Evolutionary conservation across 768 basidiomycete species (phyloP).

Genomic region (Boletus speciosus): DNA sequence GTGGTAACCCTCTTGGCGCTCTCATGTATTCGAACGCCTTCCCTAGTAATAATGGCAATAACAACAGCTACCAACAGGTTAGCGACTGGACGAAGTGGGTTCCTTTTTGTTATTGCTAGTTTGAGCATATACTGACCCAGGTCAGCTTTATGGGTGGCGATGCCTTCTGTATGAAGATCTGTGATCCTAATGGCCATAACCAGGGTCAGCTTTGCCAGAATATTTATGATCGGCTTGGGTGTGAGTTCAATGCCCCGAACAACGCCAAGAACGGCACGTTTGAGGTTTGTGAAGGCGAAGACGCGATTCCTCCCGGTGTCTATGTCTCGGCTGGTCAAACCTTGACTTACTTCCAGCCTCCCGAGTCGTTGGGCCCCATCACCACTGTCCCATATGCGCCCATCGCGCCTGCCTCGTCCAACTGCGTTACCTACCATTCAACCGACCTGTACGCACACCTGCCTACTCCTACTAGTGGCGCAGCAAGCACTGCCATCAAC

Average conservation of each 20-base stretch:
- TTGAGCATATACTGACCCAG: conserved; percentile 7
- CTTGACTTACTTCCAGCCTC: conserved; percentile 44
- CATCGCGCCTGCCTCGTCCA: conserved; percentile 38
- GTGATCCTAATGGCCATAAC: conserved; percentile 55
- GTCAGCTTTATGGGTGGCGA: conserved; percentile 65
- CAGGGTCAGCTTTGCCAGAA: conserved; percentile 61
- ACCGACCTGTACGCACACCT: conserved; percentile 33
- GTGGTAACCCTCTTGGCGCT: conserved; percentile 80
- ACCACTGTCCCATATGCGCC: conserved; percentile 43
- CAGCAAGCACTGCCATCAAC: background rate
- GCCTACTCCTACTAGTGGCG: conserved; percentile 11
- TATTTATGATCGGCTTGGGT: conserved; percentile 73
- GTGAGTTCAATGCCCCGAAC: conserved; percentile 69
- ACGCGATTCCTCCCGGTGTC: conserved; percentile 57
- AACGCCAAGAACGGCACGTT: conserved; percentile 56
- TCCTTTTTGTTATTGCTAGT: background rate
- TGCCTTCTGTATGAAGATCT: conserved; percentile 68
- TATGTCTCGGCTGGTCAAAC: conserved; percentile 41
- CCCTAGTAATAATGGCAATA: conserved; percentile 42
- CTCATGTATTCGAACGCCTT: conserved; percentile 63
- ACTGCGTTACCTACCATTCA: conserved; percentile 39
- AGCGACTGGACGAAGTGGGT: conserved; percentile 68
- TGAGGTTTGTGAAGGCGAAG: conserved; percentile 63
- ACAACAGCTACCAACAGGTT: conserved; percentile 49
- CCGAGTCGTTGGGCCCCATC: conserved; percentile 46